These are phyloP conservation scores for Boeremia lycopersici DNA, from an alignment of 2,329 filamentous ascomycete genomes.

Conservation along the genomic window DNA sequence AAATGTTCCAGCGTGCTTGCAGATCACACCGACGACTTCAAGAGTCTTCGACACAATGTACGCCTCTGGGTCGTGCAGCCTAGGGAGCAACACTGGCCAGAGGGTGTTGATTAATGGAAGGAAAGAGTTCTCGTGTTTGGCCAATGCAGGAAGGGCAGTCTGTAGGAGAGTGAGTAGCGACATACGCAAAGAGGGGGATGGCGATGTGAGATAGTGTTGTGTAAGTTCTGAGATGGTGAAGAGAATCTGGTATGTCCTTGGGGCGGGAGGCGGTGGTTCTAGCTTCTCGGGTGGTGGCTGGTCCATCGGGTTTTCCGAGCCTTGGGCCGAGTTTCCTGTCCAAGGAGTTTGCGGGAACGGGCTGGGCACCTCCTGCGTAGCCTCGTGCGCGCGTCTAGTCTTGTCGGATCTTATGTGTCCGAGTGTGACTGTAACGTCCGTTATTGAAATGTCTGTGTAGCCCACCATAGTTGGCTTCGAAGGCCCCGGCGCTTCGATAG, in stretches of 20 bases:
- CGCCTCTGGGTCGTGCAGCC: conserved; percentile 69
- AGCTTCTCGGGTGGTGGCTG: conserved; percentile 30
- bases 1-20: conserved; percentile 77
- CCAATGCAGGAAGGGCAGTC: conserved; percentile 73
- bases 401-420: conserved; percentile 44
- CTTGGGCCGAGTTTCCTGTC: conserved; percentile 42
- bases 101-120: conserved; percentile 87
- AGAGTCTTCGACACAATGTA: conserved; percentile 75
- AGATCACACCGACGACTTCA: conserved; percentile 71
- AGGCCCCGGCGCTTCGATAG: conserved; percentile 34
- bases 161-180: conserved; percentile 78
- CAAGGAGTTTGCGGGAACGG: conserved; percentile 43
- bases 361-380: conserved; percentile 20
- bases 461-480: neutral
- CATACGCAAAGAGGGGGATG: conserved; percentile 77
- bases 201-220: conserved; percentile 88
- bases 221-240: conserved; percentile 81
- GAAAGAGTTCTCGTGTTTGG: conserved; percentile 79
- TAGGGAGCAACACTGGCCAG: conserved; percentile 81
- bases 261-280: conserved; percentile 67
- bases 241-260: conserved; percentile 80
- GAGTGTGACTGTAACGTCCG: conserved; percentile 36
- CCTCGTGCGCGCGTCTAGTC: conserved; percentile 31
- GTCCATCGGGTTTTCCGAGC: conserved; percentile 41
- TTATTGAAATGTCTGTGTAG: conserved; percentile 19